Conservation (phyloP, 2,329 filamentous ascomycete species). For the Xylariaceae sp. region DNA sequence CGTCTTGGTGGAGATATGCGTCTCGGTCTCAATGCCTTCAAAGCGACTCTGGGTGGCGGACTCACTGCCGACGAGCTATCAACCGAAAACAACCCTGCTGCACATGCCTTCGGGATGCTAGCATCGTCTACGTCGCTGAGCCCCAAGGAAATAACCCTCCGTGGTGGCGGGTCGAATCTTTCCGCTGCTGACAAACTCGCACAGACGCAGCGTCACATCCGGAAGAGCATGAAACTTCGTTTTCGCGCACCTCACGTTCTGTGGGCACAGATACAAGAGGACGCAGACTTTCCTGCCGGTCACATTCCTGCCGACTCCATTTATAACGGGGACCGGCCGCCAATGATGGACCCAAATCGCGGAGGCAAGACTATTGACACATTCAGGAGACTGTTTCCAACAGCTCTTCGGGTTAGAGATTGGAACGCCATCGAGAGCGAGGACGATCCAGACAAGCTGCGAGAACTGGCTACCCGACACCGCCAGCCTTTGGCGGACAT, state of each 20-base stretch:
- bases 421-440: background rate
- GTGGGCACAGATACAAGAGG: constrained; percentile 11
- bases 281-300: constrained; percentile 1
- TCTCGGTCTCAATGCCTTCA: constrained; percentile 13
- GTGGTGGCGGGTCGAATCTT: constrained; percentile 4
- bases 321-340: background rate
- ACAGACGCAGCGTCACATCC: background rate
- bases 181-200: background rate
- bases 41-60: constrained; percentile 13
- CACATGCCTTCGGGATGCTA: background rate
- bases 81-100: background rate
- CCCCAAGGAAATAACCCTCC: background rate
- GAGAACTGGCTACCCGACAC: background rate
- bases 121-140: constrained; percentile 2
- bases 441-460: background rate
- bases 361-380: background rate
- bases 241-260: constrained; percentile 7
- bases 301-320: background rate
- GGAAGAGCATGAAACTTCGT: background rate
- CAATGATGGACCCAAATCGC: constrained; percentile 9
- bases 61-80: constrained; percentile 3
- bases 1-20: background rate
- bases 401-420: background rate
- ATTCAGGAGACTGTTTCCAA: background rate
- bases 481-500: background rate